A percentile compares a stretch with the other conserved stretches of the same genome.
phyloP scores from a whole-genome alignment of 805 yeast species.

The Kurtzmaniella fragi region DNA sequence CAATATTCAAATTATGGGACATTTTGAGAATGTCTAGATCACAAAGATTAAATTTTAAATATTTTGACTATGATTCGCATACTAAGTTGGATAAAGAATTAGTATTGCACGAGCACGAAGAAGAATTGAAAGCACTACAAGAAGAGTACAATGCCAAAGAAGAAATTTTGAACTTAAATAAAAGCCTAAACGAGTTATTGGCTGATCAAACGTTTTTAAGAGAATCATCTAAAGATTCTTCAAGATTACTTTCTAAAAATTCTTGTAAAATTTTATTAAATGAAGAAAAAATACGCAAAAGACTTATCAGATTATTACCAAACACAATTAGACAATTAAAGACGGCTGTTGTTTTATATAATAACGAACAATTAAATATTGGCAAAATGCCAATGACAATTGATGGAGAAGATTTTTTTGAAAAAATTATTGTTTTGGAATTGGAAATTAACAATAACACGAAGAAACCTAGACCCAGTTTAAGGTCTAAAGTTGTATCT shows the following conservation, averaged over 20 bases:
- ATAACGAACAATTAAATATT: constrained; percentile 21
- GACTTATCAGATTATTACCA: constrained; percentile 66
- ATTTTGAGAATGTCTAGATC: constrained; percentile 52
- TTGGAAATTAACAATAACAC: constrained; percentile 9
- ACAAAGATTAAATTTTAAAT: constrained; percentile 45
- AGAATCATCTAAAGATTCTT: constrained; percentile 72
- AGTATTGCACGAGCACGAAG: constrained; percentile 58
- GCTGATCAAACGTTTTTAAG: constrained; percentile 59
- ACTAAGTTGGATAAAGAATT: constrained; percentile 50
- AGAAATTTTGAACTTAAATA: constrained; percentile 53
- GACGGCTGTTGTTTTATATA: constrained; percentile 43
- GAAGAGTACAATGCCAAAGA: constrained; percentile 44
- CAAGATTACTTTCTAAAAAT: constrained; percentile 68
- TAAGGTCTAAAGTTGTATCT: background rate
- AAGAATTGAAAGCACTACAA: constrained; percentile 51
- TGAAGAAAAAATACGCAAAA: constrained; percentile 75
- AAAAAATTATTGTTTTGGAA: constrained; percentile 31
- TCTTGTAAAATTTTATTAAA: constrained; percentile 73
- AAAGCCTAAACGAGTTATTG: constrained; percentile 49
- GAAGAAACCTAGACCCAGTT: background rate
- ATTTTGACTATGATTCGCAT: constrained; percentile 27
- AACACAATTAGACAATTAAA: constrained; percentile 49
- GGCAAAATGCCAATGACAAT: constrained; percentile 26
- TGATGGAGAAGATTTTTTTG: constrained; percentile 46
- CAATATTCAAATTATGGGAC: constrained; percentile 60